These are phyloP conservation scores for Calonectria pseudoreteaudii DNA, from an alignment of 2,329 filamentous ascomycete genomes.

Conservation along the genomic window DNA sequence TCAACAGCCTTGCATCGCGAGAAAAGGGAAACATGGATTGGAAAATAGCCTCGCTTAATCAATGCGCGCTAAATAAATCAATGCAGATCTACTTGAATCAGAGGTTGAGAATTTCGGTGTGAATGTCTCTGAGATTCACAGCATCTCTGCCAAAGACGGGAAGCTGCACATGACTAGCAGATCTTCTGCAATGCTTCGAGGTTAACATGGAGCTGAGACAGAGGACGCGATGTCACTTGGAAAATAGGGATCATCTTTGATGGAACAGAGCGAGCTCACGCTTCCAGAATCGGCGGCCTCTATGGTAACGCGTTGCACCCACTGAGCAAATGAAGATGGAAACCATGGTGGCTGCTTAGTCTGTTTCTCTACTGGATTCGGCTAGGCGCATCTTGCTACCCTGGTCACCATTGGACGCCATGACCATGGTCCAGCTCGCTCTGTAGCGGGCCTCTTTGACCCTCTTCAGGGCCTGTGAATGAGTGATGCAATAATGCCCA, in stretches of 20 bases:
- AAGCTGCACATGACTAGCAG: not conserved
- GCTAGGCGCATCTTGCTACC: slow-evolving; percentile 1
- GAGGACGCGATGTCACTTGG: not conserved
- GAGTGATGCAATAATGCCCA: not conserved
- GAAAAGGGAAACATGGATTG: not conserved
- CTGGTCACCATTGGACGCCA: not conserved
- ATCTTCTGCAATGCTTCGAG: not conserved
- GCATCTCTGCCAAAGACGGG: not conserved
- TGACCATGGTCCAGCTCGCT: not conserved
- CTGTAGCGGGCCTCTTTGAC: not conserved
- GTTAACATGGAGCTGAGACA: not conserved
- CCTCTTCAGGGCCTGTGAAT: not conserved
- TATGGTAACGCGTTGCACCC: not conserved
- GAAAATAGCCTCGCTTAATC: not conserved
- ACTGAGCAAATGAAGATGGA: not conserved
- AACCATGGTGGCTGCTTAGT: not conserved
- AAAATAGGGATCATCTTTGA: not conserved
- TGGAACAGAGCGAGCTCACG: not conserved
- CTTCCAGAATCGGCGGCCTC: not conserved
- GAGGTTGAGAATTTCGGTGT: not conserved
- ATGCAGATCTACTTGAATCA: not conserved
- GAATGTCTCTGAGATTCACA: not conserved
- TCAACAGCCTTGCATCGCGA: not conserved
- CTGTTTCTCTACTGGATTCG: not conserved
- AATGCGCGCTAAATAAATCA: no score